These are phyloP conservation scores for Aurinia saxatilis DNA, from an alignment of 345 rosid species.

Conservation along the genomic window DNA sequence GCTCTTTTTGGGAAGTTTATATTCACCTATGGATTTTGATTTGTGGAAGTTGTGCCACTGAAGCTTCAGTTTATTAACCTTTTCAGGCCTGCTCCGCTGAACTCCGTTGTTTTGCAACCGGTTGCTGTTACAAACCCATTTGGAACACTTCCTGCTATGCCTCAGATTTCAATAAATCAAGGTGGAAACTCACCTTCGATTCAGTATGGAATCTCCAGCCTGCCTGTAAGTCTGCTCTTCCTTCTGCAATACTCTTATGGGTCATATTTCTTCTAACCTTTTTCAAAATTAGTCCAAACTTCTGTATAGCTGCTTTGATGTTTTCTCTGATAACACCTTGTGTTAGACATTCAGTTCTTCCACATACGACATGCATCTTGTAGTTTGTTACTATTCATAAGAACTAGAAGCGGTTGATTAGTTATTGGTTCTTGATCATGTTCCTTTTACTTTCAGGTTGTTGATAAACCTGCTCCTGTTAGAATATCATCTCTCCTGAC, in stretches of 20 bases:
- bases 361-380: neutral
- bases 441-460: slow-evolving; percentile 42
- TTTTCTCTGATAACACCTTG: neutral
- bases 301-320: neutral
- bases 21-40: neutral
- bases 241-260: neutral
- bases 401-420: neutral
- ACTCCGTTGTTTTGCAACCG: slow-evolving; percentile 53
- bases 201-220: slow-evolving; percentile 87
- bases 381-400: neutral
- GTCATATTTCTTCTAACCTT: neutral
- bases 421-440: neutral
- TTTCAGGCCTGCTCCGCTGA: slow-evolving; percentile 56
- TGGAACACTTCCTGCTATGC: slow-evolving; percentile 94
- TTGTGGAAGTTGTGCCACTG: neutral
- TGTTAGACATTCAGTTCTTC: neutral
- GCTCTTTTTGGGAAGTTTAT: neutral
- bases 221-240: slow-evolving; percentile 54
- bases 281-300: neutral
- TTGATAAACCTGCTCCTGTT: slow-evolving; percentile 81
- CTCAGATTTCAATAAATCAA: slow-evolving; percentile 84
- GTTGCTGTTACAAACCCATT: slow-evolving; percentile 69
- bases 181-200: slow-evolving; percentile 72
- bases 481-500: slow-evolving; percentile 82
- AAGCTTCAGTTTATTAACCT: neutral